Evolutionary conservation across 1,139 yeast genomes (phyloP), one percentile per base, ranked within the genome.

Genomic region (Geotrichum cucujoidarum): DNA sequence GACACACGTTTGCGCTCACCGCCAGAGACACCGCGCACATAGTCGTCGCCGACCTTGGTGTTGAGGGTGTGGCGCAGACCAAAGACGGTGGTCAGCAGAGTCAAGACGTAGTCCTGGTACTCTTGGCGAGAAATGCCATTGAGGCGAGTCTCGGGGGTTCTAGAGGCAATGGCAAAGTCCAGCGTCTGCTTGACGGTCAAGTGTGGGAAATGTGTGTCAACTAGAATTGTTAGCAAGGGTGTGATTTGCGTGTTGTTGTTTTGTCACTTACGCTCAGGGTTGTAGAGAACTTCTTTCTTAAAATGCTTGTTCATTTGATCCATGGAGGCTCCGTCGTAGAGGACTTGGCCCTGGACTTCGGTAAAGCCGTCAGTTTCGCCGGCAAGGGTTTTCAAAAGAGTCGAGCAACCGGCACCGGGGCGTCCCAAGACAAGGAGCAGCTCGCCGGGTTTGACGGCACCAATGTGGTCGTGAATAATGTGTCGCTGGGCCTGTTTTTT

Each of bases 321-420:
- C 55, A 72, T 76, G 14, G 66, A 60, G 38, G 77, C 59, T 38
- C 81, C 80, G 59, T 75, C 80, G 56, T 75, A 77, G n/a, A 67
- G 63, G 37, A 76, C 61, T 20, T 71, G 72, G 58, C 75, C 69
- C 29, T 52, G 51, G 21, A 54, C 66, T 53, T 54, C 61, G 32
- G 64, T 65, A 51, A 71, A 67, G 35, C 66, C 68, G 16, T 63
- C 62, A 17, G 66, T 68, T 55, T 75, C 76, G 53, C 81, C 82
- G 48, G 80, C 72, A 43, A 77, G 53, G 25, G 78, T 67, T 58
- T 77, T 77, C 57, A 79, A 66, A 29, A 79, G 66, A n/a, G 82
- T 72, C 1, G 82, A 71, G 60, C 83, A 78, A 50, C 83, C 83
- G 18, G 83, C 76, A 49, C 83, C 83, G 2, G 83, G 83, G 56